Percentiles rank a stretch among this genome's conserved stretches.
These are phyloP conservation scores for Ogataea saltuana DNA, from an alignment of 805 yeast species.

Conservation along the genomic window DNA sequence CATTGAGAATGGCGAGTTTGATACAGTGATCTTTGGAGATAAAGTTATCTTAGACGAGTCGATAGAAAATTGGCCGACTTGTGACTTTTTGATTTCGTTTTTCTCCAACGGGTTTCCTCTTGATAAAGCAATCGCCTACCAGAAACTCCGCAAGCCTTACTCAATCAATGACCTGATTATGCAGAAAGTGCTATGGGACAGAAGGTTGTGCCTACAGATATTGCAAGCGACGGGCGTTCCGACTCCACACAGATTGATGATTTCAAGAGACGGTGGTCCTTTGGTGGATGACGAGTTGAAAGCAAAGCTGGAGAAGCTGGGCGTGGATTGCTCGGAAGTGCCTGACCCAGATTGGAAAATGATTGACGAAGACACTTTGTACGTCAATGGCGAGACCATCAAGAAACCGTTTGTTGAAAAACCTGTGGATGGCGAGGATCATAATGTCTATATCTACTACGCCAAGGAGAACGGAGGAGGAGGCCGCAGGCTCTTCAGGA, in stretches of 20 bases:
- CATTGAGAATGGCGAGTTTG: slow-evolving; percentile 93
- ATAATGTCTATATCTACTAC: slow-evolving; percentile 91
- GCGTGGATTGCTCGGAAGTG: slow-evolving; percentile 50
- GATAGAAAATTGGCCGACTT: slow-evolving; percentile 97
- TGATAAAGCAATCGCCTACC: slow-evolving; percentile 92
- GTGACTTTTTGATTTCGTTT: slow-evolving; percentile 91
- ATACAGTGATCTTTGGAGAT: slow-evolving; percentile 95
- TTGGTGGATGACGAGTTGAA: slow-evolving; percentile 68
- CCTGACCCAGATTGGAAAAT: slow-evolving; percentile 81
- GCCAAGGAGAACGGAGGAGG: slow-evolving; percentile 93
- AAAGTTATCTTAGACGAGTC: slow-evolving; percentile 92
- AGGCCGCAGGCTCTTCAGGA: slow-evolving; percentile 89
- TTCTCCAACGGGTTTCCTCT: slow-evolving; percentile 96
- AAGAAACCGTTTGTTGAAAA: slow-evolving; percentile 95
- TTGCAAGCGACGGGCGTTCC: slow-evolving; percentile 83
- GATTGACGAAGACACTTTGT: slow-evolving; percentile 83
- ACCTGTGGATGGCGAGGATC: slow-evolving; percentile 99
- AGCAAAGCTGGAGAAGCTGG: slow-evolving; percentile 58
- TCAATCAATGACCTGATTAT: slow-evolving; percentile 83
- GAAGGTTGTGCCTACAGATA: slow-evolving; percentile 80
- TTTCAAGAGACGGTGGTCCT: slow-evolving; percentile 97
- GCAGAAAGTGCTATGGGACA: slow-evolving; percentile 97
- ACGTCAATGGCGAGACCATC: slow-evolving; percentile 70
- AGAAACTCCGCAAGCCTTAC: slow-evolving; percentile 84
- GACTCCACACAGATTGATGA: slow-evolving; percentile 84